These are phyloP conservation scores for Thelonectria discophora DNA, from an alignment of 2,329 filamentous ascomycete genomes.

Conservation along the genomic window DNA sequence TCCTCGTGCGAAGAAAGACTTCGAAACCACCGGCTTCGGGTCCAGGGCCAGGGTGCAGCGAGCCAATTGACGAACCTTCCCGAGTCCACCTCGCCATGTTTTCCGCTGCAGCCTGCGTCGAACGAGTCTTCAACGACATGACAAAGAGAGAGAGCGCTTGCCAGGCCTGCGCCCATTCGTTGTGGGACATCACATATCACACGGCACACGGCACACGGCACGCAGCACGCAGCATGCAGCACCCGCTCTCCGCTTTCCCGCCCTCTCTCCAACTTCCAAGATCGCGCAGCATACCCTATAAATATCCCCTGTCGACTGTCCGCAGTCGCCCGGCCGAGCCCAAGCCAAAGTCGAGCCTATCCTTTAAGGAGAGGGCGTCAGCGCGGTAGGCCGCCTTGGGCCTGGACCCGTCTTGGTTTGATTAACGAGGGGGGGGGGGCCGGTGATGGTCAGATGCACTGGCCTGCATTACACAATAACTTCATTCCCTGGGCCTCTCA, in stretches of 20 bases:
- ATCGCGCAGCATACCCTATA: conserved; percentile 17
- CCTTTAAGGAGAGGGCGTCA: conserved; percentile 11
- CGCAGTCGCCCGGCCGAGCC: conserved; percentile 9
- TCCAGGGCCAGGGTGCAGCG: conserved; percentile 1
- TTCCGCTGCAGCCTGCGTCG: not conserved
- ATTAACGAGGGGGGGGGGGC: conserved; percentile 25
- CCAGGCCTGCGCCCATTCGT: not conserved
- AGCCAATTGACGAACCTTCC: not conserved
- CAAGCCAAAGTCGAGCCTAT: not conserved
- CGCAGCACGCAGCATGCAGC: not conserved
- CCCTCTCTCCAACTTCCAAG: not conserved
- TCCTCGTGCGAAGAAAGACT: not conserved
- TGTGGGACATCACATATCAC: too few relatives aligned
- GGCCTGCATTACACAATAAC: not conserved
- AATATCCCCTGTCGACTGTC: conserved; percentile 18
- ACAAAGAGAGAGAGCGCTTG: not conserved
- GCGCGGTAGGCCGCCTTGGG: conserved; percentile 14
- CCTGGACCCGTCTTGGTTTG: conserved; percentile 16
- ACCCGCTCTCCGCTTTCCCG: not conserved
- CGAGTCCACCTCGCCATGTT: not conserved
- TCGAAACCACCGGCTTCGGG: conserved; percentile 22
- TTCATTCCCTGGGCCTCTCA: not conserved
- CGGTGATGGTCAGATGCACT: conserved; percentile 13
- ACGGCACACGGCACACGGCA: not conserved
- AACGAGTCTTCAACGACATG: not conserved